phyloP scores from a whole-genome alignment of 257 asterid species.

The Scutellaria galericulata region DNA sequence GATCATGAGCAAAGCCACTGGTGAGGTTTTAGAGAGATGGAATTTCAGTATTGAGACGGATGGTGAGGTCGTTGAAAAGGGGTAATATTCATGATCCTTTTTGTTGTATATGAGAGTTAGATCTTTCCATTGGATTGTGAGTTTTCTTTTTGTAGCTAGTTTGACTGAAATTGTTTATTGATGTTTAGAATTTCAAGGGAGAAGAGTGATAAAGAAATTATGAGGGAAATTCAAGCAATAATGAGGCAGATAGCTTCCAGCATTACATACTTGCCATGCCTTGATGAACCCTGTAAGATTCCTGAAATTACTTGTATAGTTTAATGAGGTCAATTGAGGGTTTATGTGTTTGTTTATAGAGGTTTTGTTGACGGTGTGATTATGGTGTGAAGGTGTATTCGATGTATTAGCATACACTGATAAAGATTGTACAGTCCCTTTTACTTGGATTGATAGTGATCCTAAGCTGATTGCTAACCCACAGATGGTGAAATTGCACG shows the following conservation, averaged over 20 bases:
- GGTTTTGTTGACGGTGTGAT: background rate
- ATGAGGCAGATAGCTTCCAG: conserved; percentile 98
- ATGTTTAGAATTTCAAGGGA: conserved; percentile 72
- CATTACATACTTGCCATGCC: conserved; percentile 94
- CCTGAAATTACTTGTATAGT: background rate
- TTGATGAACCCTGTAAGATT: conserved; percentile 86
- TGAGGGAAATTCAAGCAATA: conserved; percentile 97
- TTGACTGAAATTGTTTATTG: conserved; percentile 30
- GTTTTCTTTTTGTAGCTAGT: background rate
- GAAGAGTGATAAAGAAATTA: conserved; percentile 92
- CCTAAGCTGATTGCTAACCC: conserved; percentile 93
- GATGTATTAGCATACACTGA: conserved; percentile 92
- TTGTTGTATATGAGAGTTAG: too few species aligned
- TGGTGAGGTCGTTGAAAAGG: conserved; percentile 80
- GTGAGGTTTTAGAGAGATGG: conserved; percentile 98
- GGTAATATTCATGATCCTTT: conserved; percentile 49
- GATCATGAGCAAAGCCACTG: conserved; percentile 83
- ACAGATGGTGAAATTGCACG: conserved; percentile 92
- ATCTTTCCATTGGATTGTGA: background rate
- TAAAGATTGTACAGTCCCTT: conserved; percentile 76
- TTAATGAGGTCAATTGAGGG: background rate
- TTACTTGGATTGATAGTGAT: conserved; percentile 96
- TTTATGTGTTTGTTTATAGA: background rate
- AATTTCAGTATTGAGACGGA: conserved; percentile 90
- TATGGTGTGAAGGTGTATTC: conserved; percentile 59